Conservation (phyloP, 2,329 filamentous ascomycete species). For the Aspergillus alliaceus region DNA sequence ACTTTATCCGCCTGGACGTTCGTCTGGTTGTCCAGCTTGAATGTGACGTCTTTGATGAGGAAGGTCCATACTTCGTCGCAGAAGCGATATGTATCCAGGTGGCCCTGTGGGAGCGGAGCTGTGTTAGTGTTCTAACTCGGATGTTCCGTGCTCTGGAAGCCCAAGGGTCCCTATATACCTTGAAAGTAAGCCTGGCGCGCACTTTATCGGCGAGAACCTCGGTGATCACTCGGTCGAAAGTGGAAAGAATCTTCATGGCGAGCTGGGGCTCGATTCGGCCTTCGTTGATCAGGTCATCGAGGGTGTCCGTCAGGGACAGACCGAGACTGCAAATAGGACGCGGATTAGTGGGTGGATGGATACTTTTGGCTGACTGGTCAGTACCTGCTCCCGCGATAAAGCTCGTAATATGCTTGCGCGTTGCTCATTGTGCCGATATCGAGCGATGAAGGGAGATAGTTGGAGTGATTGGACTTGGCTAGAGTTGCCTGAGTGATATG, state of each 20-base stretch:
- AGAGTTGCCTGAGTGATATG: constrained; percentile 3
- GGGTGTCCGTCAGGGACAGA: constrained; percentile 88
- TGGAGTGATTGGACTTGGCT: constrained; percentile 10
- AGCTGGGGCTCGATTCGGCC: constrained; percentile 96
- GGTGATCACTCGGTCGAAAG: constrained; percentile 92
- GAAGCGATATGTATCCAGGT: constrained; percentile 97
- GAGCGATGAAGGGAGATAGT: constrained; percentile 1
- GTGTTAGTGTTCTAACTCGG: constrained; percentile 18
- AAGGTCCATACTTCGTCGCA: constrained; percentile 99
- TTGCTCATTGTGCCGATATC: constrained; percentile 41
- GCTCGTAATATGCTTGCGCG: constrained; percentile 74
- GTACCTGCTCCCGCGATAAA: constrained; percentile 98
- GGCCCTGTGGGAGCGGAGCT: constrained; percentile 61
- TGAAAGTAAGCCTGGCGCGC: constrained; percentile 87
- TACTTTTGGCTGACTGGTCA: not conserved
- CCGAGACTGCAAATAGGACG: constrained; percentile 69
- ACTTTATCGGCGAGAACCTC: constrained; percentile 91
- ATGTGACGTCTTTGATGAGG: constrained; percentile 96
- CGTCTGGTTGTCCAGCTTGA: constrained; percentile 87
- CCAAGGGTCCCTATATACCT: too few relatives aligned
- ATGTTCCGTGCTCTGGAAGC: too few relatives aligned
- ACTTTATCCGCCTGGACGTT: constrained; percentile 83
- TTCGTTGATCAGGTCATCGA: constrained; percentile 93
- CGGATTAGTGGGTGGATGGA: constrained; percentile 7
- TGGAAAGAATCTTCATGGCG: constrained; percentile 95